Evolutionary conservation across 1,284 basidiomycete species (phyloP), one percentile per base, ranked within the genome.

Genomic region (Sanghuangporus sanghuang): DNA sequence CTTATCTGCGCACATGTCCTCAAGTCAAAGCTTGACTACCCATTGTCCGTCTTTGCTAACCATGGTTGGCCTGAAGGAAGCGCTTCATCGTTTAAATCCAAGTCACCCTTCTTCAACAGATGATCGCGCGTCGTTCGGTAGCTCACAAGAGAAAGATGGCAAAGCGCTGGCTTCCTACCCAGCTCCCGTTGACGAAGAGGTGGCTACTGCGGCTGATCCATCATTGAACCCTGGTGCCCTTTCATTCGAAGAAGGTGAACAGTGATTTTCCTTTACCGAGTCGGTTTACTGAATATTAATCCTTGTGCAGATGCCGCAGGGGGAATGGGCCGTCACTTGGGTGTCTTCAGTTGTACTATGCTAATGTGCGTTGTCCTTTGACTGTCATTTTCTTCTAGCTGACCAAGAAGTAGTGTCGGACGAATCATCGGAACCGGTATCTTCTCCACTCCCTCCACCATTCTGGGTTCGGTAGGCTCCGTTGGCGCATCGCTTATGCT

Each of bases 371-470:
- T 36, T 16, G 6, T 46, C 21, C 32, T 39, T 12, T 27, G 36
- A 5, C 23, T 23, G 59, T 16, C 8, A 49, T 49, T 44, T 35
- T 42, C 27, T 12, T 2, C 27, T 35, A 8, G 9, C 48, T 56
- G 42, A 27, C 23, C 9, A 54, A 9, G 1, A 56, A 12, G 7
- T 46, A 81, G 80, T 39, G 77, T 85, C 36, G 83, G 83, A 1
- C 73, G 75, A 32, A 80, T 85, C 58, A 83, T 85, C 56, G 85
- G 85, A 0, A 85, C 85, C 0, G 85, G 85, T 6, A 84, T 86
- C 63, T 87, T 87, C 72, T 84, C 85, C 0, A 86, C 85, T 0
- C 83, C 85, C 0, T 83, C 83, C 0, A 83, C 81, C 0, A 86
- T 87, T 67, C 68, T 85, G 36, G 71, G 67, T 0, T 77, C 79